phyloP scores from a whole-genome alignment of 139 green algal genomes.

The Edaphochlamys debaryana region DNA sequence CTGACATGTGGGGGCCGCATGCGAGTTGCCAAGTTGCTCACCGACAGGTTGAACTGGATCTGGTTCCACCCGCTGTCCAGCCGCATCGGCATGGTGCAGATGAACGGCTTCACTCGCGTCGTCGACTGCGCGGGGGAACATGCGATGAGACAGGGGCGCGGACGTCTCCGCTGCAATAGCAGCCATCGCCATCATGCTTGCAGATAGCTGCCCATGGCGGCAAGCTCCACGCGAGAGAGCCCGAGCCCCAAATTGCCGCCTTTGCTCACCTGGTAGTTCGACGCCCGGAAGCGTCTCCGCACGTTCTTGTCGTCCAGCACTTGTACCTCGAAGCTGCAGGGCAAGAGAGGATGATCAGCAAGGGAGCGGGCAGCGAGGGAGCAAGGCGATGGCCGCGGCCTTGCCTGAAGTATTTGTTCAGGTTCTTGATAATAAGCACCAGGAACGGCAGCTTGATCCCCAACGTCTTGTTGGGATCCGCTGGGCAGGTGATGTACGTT shows the following conservation, averaged over 20 bases:
- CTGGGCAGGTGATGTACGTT: constrained; percentile 93
- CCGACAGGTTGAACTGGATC: constrained; percentile 95
- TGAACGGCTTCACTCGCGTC: constrained; percentile 96
- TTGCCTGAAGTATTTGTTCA: constrained; percentile 93
- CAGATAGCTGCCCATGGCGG: no score
- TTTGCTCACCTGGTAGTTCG: constrained; percentile 96
- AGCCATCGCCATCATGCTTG: no score
- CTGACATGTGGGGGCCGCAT: neutral
- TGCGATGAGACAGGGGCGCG: constrained; percentile 14
- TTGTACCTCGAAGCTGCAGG: constrained; percentile 94
- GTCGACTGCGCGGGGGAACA: constrained; percentile 73
- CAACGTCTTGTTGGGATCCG: constrained; percentile 88
- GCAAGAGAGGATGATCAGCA: neutral
- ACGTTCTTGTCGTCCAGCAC: constrained; percentile 99
- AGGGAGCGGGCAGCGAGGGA: neutral
- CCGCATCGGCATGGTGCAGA: constrained; percentile 98
- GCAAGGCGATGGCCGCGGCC: neutral
- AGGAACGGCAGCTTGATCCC: constrained; percentile 99
- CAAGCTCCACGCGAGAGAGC: no score
- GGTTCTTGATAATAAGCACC: constrained; percentile 98
- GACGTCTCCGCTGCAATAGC: no score
- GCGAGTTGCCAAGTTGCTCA: constrained; percentile 1
- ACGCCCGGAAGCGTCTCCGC: constrained; percentile 93
- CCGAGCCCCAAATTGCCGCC: no score
- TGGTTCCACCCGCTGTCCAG: constrained; percentile 98